Evolutionary conservation across 495 filamentous ascomycete genomes (phyloP), one percentile per base, ranked within the genome.

Genomic region (Talaromyces stipitatus): DNA sequence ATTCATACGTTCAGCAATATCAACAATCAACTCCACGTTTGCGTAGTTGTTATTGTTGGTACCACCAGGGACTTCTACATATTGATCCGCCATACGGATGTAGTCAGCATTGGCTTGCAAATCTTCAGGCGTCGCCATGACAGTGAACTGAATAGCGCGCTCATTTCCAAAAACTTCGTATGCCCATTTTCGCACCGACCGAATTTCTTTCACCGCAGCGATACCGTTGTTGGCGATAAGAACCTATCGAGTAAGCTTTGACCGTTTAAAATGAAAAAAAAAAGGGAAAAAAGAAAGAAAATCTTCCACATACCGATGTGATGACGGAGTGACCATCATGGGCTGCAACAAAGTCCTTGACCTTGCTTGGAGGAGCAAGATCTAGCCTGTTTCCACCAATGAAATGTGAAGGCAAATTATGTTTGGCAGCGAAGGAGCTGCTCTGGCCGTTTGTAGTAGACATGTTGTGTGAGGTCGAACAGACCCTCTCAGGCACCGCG

Each of bases 21-120:
- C 94, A 57, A 99, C 94, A 70, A 99, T 97, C 64, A 99, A 79
- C 77, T 99, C 94, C 47, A 99, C 94, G 74, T 99, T 99, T 69
- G 94, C 94, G 70, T 99, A 99, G 76, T 99, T 99, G 84, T 99
- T 97, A 80, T 99, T 99, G 77, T 99, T 99, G 46, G 95, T 99
- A 65, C 94, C 94, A 63, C 94, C 94, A n/a, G 94, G 94, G 50
- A 90, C 85, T 77, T 99, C 94, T 59, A 97, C 94, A 69, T 99
- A 99, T 81, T 96, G 89, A 70, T 99, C 94, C 2, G 94, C 94
- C 95, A 99, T 96, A 62, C 94, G 83, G 69, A 99, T 99, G 72
- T 99, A 99, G 75, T 99, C 94, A 51, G 94, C 95, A 71, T 99
- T 99, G 59, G 92, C 94, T 66, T 84, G 82, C 62, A 99, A 74